Evolutionary conservation across 805 yeast species (phyloP).

Genomic region (Kodamaea kakaduensis): DNA sequence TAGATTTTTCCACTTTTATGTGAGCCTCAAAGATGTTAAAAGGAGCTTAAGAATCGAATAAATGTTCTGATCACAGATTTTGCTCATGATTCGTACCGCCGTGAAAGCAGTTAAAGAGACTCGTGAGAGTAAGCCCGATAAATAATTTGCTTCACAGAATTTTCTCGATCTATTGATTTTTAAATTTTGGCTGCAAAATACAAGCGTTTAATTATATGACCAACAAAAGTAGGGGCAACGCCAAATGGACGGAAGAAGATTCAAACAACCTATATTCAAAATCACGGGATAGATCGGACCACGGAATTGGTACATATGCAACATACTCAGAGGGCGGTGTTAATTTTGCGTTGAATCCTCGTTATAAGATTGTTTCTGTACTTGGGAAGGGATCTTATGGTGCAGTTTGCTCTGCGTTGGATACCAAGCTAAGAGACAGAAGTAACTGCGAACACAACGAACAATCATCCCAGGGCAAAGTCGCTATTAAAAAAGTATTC

Average conservation of each 20-base stretch:
- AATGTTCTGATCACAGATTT: too few relatives aligned
- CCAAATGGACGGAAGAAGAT: not conserved
- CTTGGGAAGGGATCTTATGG: conserved; percentile 89
- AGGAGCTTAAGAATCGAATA: too few relatives aligned
- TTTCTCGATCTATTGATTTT: too few relatives aligned
- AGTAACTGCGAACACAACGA: conserved; percentile 14
- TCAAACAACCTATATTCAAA: not conserved
- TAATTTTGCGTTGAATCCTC: conserved; percentile 57
- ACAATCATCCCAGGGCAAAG: conserved; percentile 20
- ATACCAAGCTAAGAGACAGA: conserved; percentile 28
- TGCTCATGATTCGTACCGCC: too few relatives aligned
- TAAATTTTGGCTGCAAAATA: conserved; percentile 3
- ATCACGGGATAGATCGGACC: conserved; percentile 4
- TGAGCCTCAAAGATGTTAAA: too few relatives aligned
- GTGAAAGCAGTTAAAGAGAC: too few relatives aligned
- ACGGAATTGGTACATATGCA: conserved; percentile 3
- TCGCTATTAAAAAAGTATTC: conserved; percentile 82
- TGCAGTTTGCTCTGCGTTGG: conserved; percentile 72
- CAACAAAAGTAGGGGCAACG: too few relatives aligned
- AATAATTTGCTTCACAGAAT: too few relatives aligned
- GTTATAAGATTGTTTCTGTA: conserved; percentile 54
- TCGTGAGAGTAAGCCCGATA: too few relatives aligned
- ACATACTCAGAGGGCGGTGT: conserved; percentile 35
- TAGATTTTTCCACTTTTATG: too few relatives aligned
- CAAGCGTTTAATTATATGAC: too few relatives aligned